Evolutionary conservation across 805 yeast species (phyloP).

Genomic region (Nakazawaea holstii): DNA sequence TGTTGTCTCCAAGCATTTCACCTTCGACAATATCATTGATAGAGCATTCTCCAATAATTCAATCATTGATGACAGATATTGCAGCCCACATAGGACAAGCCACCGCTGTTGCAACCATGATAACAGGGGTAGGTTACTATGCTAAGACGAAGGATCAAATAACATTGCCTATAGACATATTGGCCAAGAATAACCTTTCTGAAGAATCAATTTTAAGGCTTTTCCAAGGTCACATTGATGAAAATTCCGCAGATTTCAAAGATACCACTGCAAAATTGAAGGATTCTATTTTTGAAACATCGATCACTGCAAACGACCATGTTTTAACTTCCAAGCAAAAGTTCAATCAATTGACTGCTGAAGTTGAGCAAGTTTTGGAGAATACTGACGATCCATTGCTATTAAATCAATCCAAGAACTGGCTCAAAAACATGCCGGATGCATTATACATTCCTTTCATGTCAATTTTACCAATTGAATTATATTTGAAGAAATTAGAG

Average conservation of each 20-base stretch:
- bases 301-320: slow-evolving; percentile 78
- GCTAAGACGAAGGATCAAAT: slow-evolving; percentile 45
- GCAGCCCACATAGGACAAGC: slow-evolving; percentile 85
- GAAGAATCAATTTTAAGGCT: slow-evolving; percentile 58
- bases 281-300: slow-evolving; percentile 62
- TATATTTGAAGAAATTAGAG: slow-evolving; percentile 59
- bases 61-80: slow-evolving; percentile 45
- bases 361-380: slow-evolving; percentile 27
- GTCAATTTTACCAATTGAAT: slow-evolving; percentile 58
- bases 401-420: slow-evolving; percentile 24
- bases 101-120: slow-evolving; percentile 58
- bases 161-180: slow-evolving; percentile 56
- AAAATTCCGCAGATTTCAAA: slow-evolving; percentile 22
- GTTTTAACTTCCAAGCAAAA: slow-evolving; percentile 62
- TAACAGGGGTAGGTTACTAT: slow-evolving; percentile 56
- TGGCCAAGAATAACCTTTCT: slow-evolving; percentile 48
- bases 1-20: slow-evolving; percentile 51
- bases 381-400: slow-evolving; percentile 19
- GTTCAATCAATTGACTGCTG: slow-evolving; percentile 31
- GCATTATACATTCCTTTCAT: slow-evolving; percentile 63
- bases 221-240: slow-evolving; percentile 36
- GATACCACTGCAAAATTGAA: slow-evolving; percentile 33
- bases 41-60: slow-evolving; percentile 39
- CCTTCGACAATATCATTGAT: slow-evolving; percentile 49
- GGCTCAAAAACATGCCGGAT: slow-evolving; percentile 52